Percentiles rank a stretch among this genome's conserved stretches.
Conservation (phyloP, 2,329 filamentous ascomycete genomes). For the Fusarium chlamydosporum region DNA sequence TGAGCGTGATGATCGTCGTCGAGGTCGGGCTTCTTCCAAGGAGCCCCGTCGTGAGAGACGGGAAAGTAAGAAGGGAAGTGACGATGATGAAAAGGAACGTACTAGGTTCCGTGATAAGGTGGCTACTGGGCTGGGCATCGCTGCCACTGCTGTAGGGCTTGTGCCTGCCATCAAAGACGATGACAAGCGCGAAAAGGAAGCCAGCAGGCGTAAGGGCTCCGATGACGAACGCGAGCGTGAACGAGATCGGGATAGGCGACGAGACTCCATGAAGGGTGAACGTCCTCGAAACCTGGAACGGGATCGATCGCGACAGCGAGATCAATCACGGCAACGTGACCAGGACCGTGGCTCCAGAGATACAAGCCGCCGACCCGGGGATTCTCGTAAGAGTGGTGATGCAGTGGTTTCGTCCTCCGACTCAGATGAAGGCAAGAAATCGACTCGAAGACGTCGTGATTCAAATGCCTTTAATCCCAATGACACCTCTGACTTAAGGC, state of each 20-base stretch:
- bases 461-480: slow-evolving; percentile 66
- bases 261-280: slow-evolving; percentile 8
- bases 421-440: slow-evolving; percentile 60
- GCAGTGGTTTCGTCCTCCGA: slow-evolving; percentile 55
- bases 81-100: slow-evolving; percentile 59
- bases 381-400: slow-evolving; percentile 57
- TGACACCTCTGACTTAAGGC: slow-evolving; percentile 64
- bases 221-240: slow-evolving; percentile 53
- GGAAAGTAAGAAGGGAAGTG: slow-evolving; percentile 52
- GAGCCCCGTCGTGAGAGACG: slow-evolving; percentile 52
- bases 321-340: slow-evolving; percentile 44
- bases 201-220: slow-evolving; percentile 51
- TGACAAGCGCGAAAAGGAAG: slow-evolving; percentile 56
- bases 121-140: slow-evolving; percentile 63
- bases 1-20: slow-evolving; percentile 52
- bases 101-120: slow-evolving; percentile 65
- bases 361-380: slow-evolving; percentile 57
- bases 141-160: slow-evolving; percentile 64
- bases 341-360: slow-evolving; percentile 47
- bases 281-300: slow-evolving; percentile 24
- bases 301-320: slow-evolving; percentile 41
- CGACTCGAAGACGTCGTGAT: slow-evolving; percentile 57
- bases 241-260: slow-evolving; percentile 33
- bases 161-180: slow-evolving; percentile 57
- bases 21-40: slow-evolving; percentile 45